phyloP scores from a whole-genome alignment of 129 eudicot genomes.

The Erigeron canadensis region DNA sequence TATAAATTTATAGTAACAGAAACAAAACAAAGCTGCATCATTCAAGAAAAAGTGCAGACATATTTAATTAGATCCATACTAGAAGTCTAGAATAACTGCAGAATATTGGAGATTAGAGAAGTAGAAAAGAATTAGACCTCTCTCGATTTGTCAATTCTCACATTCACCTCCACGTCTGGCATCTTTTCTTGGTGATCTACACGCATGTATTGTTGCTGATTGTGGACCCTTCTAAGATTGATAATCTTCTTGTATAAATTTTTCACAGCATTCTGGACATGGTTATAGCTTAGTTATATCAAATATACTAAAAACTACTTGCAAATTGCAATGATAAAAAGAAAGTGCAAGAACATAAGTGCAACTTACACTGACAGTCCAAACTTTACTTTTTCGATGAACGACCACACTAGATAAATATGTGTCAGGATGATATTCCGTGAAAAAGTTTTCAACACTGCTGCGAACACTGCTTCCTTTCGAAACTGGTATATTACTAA shows the following conservation, averaged over 20 bases:
- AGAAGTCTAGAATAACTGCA: neutral
- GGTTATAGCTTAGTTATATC: neutral
- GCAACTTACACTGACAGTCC: conserved; percentile 46
- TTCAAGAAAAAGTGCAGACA: conserved; percentile 5
- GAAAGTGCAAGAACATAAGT: neutral
- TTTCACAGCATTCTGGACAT: conserved; percentile 42
- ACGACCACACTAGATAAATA: conserved; percentile 64
- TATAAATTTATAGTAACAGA: neutral
- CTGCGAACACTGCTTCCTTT: conserved; percentile 39
- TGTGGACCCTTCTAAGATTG: conserved; percentile 21
- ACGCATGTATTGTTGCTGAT: conserved; percentile 26
- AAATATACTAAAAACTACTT: neutral
- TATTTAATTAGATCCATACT: neutral
- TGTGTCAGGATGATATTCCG: conserved; percentile 50
- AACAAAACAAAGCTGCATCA: conserved; percentile 11
- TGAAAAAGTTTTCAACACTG: conserved; percentile 54
- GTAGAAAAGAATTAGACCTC: conserved; percentile 27
- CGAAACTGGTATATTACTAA: conserved; percentile 55
- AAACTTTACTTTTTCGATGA: conserved; percentile 45
- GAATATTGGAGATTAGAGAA: neutral
- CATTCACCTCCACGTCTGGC: conserved; percentile 15
- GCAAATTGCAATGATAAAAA: neutral
- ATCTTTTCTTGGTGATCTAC: conserved; percentile 33
- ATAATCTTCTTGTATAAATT: conserved; percentile 30
- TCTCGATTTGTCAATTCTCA: conserved; percentile 37